These are phyloP conservation scores for Fusarium luffae DNA, from an alignment of 2,329 filamentous ascomycete species.

Conservation along the genomic window DNA sequence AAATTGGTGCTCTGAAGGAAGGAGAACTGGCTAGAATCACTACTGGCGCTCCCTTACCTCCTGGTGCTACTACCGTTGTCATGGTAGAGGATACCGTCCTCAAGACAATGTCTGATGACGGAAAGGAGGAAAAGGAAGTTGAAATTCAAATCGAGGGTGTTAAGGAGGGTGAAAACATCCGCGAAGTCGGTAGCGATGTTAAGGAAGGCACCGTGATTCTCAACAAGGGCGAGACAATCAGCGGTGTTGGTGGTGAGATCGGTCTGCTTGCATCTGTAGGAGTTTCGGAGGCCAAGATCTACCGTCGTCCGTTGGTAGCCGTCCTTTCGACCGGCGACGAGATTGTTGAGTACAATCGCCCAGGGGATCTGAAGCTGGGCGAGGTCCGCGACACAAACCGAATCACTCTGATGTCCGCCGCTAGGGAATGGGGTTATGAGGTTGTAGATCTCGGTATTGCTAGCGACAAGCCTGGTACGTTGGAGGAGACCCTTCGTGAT, in stretches of 20 bases:
- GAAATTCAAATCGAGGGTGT: conserved; percentile 85
- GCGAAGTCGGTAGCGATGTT: conserved; percentile 92
- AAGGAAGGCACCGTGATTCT: conserved; percentile 76
- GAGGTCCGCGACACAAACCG: conserved; percentile 96
- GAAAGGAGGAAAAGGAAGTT: conserved; percentile 85
- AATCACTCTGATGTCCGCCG: conserved; percentile 84
- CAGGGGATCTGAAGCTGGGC: conserved; percentile 73
- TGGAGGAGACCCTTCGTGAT: conserved; percentile 81
- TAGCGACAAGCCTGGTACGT: conserved; percentile 74
- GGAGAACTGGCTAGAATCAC: conserved; percentile 91
- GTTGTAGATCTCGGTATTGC: conserved; percentile 89
- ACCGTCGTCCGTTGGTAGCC: conserved; percentile 80
- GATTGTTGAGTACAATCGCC: conserved; percentile 78
- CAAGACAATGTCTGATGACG: conserved; percentile 79
- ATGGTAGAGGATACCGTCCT: conserved; percentile 93
- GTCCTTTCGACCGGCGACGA: conserved; percentile 96
- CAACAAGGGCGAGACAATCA: conserved; percentile 82
- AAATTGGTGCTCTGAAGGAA: conserved; percentile 70
- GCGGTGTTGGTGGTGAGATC: conserved; percentile 88
- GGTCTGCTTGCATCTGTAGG: conserved; percentile 90
- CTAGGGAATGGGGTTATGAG: conserved; percentile 78
- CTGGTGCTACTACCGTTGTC: conserved; percentile 88
- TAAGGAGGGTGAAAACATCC: conserved; percentile 83
- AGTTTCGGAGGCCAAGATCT: conserved; percentile 75
- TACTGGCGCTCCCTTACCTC: conserved; percentile 90